Percentiles rank a stretch among this genome's conserved stretches.
These are phyloP conservation scores for Boletales sp. DNA, from an alignment of 768 basidiomycete species.

Conservation along the genomic window DNA sequence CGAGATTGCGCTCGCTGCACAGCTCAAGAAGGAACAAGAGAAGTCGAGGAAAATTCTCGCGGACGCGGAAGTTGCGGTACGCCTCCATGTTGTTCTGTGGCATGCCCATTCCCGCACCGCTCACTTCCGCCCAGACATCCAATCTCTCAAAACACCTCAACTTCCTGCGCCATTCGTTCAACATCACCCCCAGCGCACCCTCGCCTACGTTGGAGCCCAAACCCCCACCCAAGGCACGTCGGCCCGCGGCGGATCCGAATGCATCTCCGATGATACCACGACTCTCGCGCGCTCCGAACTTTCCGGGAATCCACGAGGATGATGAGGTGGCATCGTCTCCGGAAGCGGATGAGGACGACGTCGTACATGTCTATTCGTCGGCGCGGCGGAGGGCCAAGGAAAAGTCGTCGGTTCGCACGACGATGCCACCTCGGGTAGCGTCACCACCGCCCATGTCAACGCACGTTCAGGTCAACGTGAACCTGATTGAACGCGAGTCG, in stretches of 20 bases:
- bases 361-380: slow-evolving; percentile 36
- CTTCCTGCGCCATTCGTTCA: slow-evolving; percentile 60
- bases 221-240: slow-evolving; percentile 48
- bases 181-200: slow-evolving; percentile 34
- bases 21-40: slow-evolving; percentile 78
- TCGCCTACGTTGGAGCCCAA: slow-evolving; percentile 39
- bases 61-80: slow-evolving; percentile 73
- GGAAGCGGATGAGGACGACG: slow-evolving; percentile 41
- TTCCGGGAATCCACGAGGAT: slow-evolving; percentile 67
- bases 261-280: slow-evolving; percentile 50
- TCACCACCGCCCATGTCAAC: slow-evolving; percentile 37
- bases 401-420: slow-evolving; percentile 45
- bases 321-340: slow-evolving; percentile 49
- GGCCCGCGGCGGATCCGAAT: slow-evolving; percentile 40
- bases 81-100: slow-evolving; percentile 26
- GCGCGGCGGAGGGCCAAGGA: slow-evolving; percentile 45
- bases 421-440: slow-evolving; percentile 41
- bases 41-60: slow-evolving; percentile 68
- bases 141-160: slow-evolving; percentile 63
- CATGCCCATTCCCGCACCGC: slow-evolving; percentile 2
- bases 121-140: slow-evolving; percentile 39
- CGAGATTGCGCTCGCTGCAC: slow-evolving; percentile 69
- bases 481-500: slow-evolving; percentile 33
- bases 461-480: slow-evolving; percentile 27
- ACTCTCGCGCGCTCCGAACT: slow-evolving; percentile 59